Base-by-base conservation (phyloP, 345 rosid species). In the Draba incana region DNA sequence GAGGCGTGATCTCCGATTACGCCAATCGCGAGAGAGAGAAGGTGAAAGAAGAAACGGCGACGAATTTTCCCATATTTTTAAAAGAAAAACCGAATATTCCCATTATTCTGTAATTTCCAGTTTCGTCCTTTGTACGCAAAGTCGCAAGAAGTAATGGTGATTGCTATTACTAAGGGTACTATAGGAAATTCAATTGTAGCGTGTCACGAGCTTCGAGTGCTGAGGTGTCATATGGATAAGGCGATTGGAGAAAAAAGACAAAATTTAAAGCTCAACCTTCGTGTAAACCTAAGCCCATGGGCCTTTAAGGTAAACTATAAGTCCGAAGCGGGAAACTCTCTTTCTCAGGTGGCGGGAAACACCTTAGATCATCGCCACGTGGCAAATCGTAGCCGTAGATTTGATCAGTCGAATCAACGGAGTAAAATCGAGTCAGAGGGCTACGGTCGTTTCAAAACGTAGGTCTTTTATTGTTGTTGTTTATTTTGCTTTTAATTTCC, bases 151-250 rank as follows among this genome's bases (percentile, higher is more conserved):
- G 31, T 13, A 2, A 73, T 13, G 28, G 52, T 66, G 42, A 55
- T 51, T 12, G 8, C 20, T 57, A 23, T 16, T n/a, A 6, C 10
- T 1, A 66, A 66, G 68, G 78, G 63, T 60, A 44, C 3, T 25
- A 52, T 27, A 27, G 72, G 68, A 37, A 51, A 35, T 60, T 49
- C 2, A 1, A 0, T 0, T 37, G 27, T 66, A 35, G 68, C 68
- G 69, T 67, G 57, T 66, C 42, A 25, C 20, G 58, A 66, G 41
- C 20, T 52, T 35, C 57, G 3, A 66, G n/a, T 44, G 68, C 62
- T 74, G 68, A 74, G 56, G 62, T 74, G 77, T 66, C 72, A 15
- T 30, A 15, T 16, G 43, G 71, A 58, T 74, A 74, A 74, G 68
- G 50, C 59, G 13, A 59, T 41, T 52, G 43, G 2, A 12, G 37